Evolutionary conservation across 495 filamentous ascomycete species (phyloP).

Genomic region (Neurospora sp.): DNA sequence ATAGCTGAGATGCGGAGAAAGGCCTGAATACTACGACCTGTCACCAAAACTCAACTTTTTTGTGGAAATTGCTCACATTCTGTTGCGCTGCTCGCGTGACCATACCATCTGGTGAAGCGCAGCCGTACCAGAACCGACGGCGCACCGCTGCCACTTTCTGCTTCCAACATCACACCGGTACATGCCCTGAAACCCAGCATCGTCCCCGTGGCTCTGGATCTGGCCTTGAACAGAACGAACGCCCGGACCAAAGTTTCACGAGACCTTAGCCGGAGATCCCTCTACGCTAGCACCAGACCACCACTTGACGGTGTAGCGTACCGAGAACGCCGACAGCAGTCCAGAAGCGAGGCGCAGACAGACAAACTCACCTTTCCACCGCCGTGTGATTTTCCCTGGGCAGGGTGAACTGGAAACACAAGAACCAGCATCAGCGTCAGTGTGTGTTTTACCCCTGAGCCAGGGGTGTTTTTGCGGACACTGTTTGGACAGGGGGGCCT

Average conservation of each 20-base stretch:
- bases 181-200: background rate
- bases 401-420: background rate
- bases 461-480: background rate
- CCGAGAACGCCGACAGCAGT: background rate
- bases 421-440: background rate
- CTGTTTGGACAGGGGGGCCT: background rate
- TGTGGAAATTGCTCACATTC: too few relatives aligned
- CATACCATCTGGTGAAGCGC: background rate
- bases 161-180: background rate
- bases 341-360: background rate
- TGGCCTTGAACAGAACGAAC: background rate
- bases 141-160: background rate
- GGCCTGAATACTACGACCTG: background rate
- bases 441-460: background rate
- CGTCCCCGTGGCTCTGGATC: background rate
- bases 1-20: background rate
- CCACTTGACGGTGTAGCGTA: background rate
- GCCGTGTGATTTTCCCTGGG: background rate
- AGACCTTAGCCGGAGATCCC: background rate
- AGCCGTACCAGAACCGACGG: background rate
- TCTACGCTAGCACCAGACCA: background rate
- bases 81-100: background rate
- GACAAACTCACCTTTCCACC: background rate
- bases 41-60: too few relatives aligned
- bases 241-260: background rate